A percentile compares a stretch with the other conserved stretches of the same genome.
Conservation (phyloP, 2,329 filamentous ascomycete genomes). For the Penicillium brevicompactum region DNA sequence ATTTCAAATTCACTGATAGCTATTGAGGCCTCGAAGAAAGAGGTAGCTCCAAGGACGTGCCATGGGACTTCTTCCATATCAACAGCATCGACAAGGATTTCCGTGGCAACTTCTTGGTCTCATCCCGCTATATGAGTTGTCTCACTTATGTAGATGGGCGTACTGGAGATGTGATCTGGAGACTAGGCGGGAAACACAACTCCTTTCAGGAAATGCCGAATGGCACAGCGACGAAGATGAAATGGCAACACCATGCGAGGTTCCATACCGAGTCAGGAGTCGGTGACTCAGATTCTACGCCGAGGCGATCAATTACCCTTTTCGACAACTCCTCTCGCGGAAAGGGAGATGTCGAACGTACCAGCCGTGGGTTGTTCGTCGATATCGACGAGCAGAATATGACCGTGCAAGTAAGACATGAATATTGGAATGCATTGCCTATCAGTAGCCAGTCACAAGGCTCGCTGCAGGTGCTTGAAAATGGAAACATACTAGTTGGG, state of each 20-base stretch:
- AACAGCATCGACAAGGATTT: slow-evolving; percentile 56
- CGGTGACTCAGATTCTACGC: slow-evolving; percentile 22
- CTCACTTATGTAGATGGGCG: slow-evolving; percentile 48
- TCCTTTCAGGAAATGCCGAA: slow-evolving; percentile 45
- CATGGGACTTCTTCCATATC: slow-evolving; percentile 61
- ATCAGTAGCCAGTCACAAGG: slow-evolving; percentile 49
- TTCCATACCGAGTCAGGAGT: slow-evolving; percentile 27
- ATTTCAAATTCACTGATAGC: slow-evolving; percentile 37
- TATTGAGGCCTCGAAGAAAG: slow-evolving; percentile 19
- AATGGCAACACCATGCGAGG: slow-evolving; percentile 57
- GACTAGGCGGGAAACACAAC: slow-evolving; percentile 51
- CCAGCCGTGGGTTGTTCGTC: slow-evolving; percentile 50
- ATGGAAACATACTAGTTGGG: slow-evolving; percentile 51
- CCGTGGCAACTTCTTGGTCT: slow-evolving; percentile 49
- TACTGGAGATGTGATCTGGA: slow-evolving; percentile 53
- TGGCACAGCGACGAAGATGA: slow-evolving; percentile 50
- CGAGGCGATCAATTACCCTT: slow-evolving; percentile 34
- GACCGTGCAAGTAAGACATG: slow-evolving; percentile 47
- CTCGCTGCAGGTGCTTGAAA: slow-evolving; percentile 45
- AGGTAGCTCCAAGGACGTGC: slow-evolving; percentile 18
- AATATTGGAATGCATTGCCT: slow-evolving; percentile 42
- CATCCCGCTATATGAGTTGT: slow-evolving; percentile 37
- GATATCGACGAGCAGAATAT: slow-evolving; percentile 43
- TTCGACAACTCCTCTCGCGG: slow-evolving; percentile 45
- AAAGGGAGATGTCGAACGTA: slow-evolving; percentile 18